A percentile compares a stretch with the other conserved stretches of the same genome.
These are phyloP conservation scores for Capronia epimyces DNA, from an alignment of 2,329 filamentous ascomycete species.

Conservation along the genomic window DNA sequence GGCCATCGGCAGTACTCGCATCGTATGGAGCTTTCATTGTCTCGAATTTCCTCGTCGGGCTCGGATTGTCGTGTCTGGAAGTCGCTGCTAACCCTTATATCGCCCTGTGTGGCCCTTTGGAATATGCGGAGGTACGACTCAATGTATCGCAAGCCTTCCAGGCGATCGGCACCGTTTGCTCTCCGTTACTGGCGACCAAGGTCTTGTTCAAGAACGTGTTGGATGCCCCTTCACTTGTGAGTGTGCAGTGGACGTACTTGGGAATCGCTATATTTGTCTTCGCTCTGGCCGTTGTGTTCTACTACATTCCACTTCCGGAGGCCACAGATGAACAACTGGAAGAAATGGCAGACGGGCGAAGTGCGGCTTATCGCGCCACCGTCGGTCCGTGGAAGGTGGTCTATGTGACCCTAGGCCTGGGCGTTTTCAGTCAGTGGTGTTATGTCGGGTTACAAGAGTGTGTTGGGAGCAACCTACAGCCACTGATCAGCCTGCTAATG, in stretches of 20 bases:
- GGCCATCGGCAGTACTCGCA: slow-evolving; percentile 58
- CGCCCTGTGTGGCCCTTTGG: slow-evolving; percentile 54
- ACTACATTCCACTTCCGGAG: slow-evolving; percentile 58
- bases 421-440: slow-evolving; percentile 53
- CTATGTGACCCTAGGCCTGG: slow-evolving; percentile 53
- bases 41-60: slow-evolving; percentile 59
- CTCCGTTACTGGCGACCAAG: slow-evolving; percentile 54
- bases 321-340: slow-evolving; percentile 57
- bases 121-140: slow-evolving; percentile 56
- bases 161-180: slow-evolving; percentile 55
- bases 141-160: slow-evolving; percentile 59
- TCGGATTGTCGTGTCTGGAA: slow-evolving; percentile 56
- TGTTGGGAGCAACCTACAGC: slow-evolving; percentile 45
- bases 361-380: slow-evolving; percentile 46
- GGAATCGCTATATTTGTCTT: slow-evolving; percentile 58
- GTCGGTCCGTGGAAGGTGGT: slow-evolving; percentile 46
- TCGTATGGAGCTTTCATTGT: slow-evolving; percentile 57
- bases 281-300: slow-evolving; percentile 54
- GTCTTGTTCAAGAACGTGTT: slow-evolving; percentile 51
- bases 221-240: slow-evolving; percentile 50
- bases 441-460: slow-evolving; percentile 59
- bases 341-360: slow-evolving; percentile 48
- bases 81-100: slow-evolving; percentile 59
- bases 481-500: slow-evolving; percentile 41
- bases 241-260: slow-evolving; percentile 61